phyloP scores from a whole-genome alignment of 2,329 filamentous ascomycete species.

The Diplodia seriata region DNA sequence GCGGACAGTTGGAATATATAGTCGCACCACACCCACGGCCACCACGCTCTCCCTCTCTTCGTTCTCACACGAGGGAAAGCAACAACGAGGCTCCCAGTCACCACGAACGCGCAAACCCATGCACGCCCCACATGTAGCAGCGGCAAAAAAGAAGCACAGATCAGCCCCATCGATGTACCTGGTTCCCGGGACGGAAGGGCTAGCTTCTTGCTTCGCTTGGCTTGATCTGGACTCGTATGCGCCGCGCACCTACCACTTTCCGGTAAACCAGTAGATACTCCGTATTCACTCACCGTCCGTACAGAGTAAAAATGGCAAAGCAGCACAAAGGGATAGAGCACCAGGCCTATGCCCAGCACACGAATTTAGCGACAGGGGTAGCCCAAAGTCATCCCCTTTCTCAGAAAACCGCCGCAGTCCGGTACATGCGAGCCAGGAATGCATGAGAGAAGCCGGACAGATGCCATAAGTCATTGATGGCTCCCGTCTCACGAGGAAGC shows the following conservation, averaged over 20 bases:
- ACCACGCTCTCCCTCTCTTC: not conserved
- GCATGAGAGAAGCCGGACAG: not conserved
- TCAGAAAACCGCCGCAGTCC: not conserved
- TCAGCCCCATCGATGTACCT: not conserved
- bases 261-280: not conserved
- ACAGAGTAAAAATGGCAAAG: not conserved
- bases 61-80: slow-evolving; percentile 1
- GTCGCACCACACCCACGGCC: not conserved
- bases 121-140: not conserved
- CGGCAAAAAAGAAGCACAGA: not conserved
- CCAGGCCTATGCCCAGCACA: not conserved
- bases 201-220: slow-evolving; percentile 9
- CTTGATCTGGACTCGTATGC: slow-evolving; percentile 4
- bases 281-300: not conserved
- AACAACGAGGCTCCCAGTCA: not conserved
- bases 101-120: not conserved
- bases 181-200: slow-evolving; percentile 10
- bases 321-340: not conserved
- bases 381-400: not conserved
- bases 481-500: not conserved
- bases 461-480: not conserved
- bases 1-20: not conserved
- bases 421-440: not conserved
- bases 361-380: not conserved
- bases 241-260: not conserved